phyloP scores from a whole-genome alignment of 176 grass and related monocot genomes.

The Dendrocalamus sinicus region DNA sequence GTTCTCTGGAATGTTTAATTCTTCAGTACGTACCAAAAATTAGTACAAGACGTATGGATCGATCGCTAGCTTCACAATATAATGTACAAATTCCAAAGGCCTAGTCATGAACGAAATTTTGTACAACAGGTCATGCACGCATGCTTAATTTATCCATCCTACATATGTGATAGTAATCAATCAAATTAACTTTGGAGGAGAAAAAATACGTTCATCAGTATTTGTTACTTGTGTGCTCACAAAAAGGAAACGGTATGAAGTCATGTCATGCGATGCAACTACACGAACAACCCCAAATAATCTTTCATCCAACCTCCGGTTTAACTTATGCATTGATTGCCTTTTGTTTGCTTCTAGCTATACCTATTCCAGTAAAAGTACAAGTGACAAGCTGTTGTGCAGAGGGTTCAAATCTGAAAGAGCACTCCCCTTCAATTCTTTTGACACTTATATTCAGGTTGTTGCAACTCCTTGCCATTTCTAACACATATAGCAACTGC shows the following conservation, averaged over 20 bases:
- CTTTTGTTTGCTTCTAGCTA: constrained; percentile 37
- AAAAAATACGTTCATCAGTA: not conserved
- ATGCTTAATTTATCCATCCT: not conserved
- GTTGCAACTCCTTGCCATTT: constrained; percentile 55
- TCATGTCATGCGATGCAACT: constrained; percentile 9
- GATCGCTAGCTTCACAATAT: not conserved
- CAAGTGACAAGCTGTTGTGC: constrained; percentile 42
- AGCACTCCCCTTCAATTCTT: constrained; percentile 29
- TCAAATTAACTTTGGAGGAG: not conserved
- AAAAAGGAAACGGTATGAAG: not conserved
- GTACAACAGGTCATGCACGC: not conserved
- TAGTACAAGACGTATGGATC: not conserved
- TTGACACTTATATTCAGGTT: constrained; percentile 41
- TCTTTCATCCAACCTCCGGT: not conserved
- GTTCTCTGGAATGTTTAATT: not conserved
- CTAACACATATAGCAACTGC: constrained; percentile 41
- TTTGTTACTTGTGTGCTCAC: not conserved
- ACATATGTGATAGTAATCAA: not conserved
- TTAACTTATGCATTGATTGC: constrained; percentile 19
- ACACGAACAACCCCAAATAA: not conserved
- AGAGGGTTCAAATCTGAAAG: constrained; percentile 25
- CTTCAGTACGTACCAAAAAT: not conserved
- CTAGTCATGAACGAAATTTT: not conserved
- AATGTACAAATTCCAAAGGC: not conserved
- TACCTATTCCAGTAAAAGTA: constrained; percentile 43